Evolutionary conservation across 805 yeast species (phyloP), one percentile per base, ranked within the genome.

Genomic region (Ogataea pignaliae): DNA sequence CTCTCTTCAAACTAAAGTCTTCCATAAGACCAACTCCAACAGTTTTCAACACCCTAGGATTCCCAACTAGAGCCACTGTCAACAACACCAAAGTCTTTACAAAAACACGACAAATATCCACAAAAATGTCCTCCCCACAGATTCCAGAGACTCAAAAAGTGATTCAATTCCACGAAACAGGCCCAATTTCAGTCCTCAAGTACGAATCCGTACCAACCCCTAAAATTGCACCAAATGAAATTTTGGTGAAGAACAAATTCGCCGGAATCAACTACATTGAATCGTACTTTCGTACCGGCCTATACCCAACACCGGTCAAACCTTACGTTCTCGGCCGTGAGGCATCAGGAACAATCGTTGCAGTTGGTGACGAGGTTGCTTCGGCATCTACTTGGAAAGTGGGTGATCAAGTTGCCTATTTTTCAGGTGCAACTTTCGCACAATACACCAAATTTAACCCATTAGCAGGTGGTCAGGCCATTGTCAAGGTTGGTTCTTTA

Each of bases 211-310:
- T 67, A 32, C 79, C 83, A 3, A 76, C 82, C 6, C 95, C 95
- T 3, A 59, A 65, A 36, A 70, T 83, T 41, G 59, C 66, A 5
- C 72, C 69, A 3, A 70, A 73, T 41, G 87, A 88, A 47, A 59
- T 90, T 10, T 69, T 90, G 39, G 71, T 90, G 58, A 83, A 84
- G 64, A 86, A 85, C 71, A 72, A 69, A 43, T 88, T 77, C 54
- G 73, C 89, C 11, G 98, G 98, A 30, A 68, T 88, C 56, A 88
- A 88, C 55, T 85, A 77, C 69, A 84, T 88, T 51, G 97, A 90
- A 56, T 71, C 80, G 3, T 90, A 89, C 65, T 87, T 85, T 69
- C 76, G 97, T 58, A 75, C 68, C 40, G 97, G 97, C 4, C 56
- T 84, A 5, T 90, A 90, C 57, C 85, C 87, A 8, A 56, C 70